Conservation (phyloP, 495 filamentous ascomycete species). For the Achaetomiella virescens region DNA sequence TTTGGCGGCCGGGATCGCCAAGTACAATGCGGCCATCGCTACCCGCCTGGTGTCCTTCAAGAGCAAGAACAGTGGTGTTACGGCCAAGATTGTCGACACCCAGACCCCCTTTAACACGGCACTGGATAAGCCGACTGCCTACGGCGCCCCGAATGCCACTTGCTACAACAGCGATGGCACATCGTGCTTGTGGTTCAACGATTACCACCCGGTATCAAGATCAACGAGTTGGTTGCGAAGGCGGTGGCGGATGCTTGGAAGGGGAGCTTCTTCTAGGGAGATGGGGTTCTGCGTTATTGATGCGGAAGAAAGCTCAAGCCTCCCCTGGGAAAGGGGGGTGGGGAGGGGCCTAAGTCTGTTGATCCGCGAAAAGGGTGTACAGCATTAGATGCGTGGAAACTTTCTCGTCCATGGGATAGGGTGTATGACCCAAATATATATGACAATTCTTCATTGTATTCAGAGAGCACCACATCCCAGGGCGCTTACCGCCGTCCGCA, state of each 20-base stretch:
- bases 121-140: slow-evolving; percentile 36
- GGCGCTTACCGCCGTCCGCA: too few species aligned
- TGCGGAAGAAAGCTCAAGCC: too few species aligned
- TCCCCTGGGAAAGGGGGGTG: too few species aligned
- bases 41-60: slow-evolving; percentile 23
- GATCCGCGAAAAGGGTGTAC: too few species aligned
- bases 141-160: slow-evolving; percentile 38
- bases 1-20: slow-evolving; percentile 33
- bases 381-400: too few species aligned
- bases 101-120: slow-evolving; percentile 32
- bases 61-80: slow-evolving; percentile 24
- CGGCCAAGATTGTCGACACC: slow-evolving; percentile 35
- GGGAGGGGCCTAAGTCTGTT: too few species aligned
- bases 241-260: slow-evolving; percentile 39
- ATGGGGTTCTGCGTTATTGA: neutral
- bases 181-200: slow-evolving; percentile 42
- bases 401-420: too few species aligned
- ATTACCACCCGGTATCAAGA: slow-evolving; percentile 41
- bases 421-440: too few species aligned
- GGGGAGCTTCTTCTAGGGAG: slow-evolving; percentile 23
- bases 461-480: too few species aligned
- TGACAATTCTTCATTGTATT: too few species aligned
- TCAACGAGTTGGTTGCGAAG: slow-evolving; percentile 32
- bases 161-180: slow-evolving; percentile 41
- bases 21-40: slow-evolving; percentile 34